phyloP scores from a whole-genome alignment of 164 flowering plant species.

The Dillenia suffruticosa region DNA sequence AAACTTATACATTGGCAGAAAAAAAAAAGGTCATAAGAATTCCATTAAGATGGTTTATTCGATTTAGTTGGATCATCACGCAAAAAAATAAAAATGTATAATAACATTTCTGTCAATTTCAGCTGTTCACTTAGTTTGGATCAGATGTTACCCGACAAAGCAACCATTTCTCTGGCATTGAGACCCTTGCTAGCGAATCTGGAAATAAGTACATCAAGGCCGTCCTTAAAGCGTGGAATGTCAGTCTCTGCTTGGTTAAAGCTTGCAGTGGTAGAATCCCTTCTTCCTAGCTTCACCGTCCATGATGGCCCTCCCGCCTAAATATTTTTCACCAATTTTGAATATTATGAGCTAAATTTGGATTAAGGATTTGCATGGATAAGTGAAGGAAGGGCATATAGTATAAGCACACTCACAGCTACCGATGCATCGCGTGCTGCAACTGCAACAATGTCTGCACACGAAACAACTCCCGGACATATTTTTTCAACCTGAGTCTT shows the following conservation, averaged over 20 bases:
- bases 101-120: too few relatives aligned
- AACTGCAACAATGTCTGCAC: constrained; percentile 41
- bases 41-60: too few relatives aligned
- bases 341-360: too few relatives aligned
- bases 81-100: too few relatives aligned
- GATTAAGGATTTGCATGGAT: too few relatives aligned
- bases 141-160: constrained; percentile 32
- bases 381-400: too few relatives aligned
- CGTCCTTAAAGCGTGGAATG: constrained; percentile 21
- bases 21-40: too few relatives aligned
- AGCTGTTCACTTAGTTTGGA: too few relatives aligned
- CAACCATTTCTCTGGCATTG: constrained; percentile 35
- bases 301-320: constrained; percentile 48
- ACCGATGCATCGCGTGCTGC: constrained; percentile 35
- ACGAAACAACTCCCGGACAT: constrained; percentile 43
- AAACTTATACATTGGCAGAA: too few relatives aligned
- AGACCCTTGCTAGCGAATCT: constrained; percentile 27
- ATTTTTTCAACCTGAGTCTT: constrained; percentile 35
- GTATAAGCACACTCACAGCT: constrained; percentile 11
- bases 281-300: constrained; percentile 45
- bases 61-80: too few relatives aligned
- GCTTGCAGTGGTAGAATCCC: constrained; percentile 42
- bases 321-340: background rate
- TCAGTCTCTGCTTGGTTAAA: constrained; percentile 19
- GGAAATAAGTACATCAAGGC: constrained; percentile 20